Conservation (phyloP, 805 yeast genomes). For the Starmerella cellae region DNA sequence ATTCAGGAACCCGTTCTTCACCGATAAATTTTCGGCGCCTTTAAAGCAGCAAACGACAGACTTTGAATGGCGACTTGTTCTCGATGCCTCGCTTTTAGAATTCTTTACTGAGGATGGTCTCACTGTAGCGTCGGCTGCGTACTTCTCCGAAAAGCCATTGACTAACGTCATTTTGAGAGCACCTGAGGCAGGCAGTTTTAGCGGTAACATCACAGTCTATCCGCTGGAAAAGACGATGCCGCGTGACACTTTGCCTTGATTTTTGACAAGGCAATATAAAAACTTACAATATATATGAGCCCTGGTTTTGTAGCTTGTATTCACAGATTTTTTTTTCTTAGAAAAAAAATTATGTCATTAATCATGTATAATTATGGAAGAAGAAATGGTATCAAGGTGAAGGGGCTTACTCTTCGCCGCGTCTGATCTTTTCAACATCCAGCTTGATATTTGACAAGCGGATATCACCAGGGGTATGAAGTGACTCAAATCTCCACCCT, state of each 20-base stretch:
- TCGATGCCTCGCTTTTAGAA: conserved; percentile 16
- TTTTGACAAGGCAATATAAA: too few species aligned
- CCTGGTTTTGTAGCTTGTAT: neutral
- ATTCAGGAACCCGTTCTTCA: conserved; percentile 15
- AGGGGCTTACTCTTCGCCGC: too few species aligned
- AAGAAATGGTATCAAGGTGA: too few species aligned
- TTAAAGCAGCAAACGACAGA: neutral
- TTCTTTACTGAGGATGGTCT: conserved; percentile 16
- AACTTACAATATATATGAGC: neutral
- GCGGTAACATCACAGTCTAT: neutral
- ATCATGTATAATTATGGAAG: too few species aligned
- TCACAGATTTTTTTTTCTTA: too few species aligned
- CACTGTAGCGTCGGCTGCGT: conserved; percentile 12
- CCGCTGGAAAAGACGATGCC: conserved; percentile 11
- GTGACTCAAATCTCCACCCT: neutral
- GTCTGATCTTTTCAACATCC: too few species aligned
- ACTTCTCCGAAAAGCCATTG: conserved; percentile 10
- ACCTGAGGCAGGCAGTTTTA: conserved; percentile 4
- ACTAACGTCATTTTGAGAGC: conserved; percentile 2
- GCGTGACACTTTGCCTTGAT: conserved; percentile 7
- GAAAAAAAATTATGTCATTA: too few species aligned
- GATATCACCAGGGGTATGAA: neutral
- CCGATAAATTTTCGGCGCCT: conserved; percentile 15
- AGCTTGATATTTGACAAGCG: neutral
- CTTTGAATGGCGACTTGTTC: conserved; percentile 10